Evolutionary conservation across 306 rosid species (phyloP).

Genomic region (Rosa lucieae): DNA sequence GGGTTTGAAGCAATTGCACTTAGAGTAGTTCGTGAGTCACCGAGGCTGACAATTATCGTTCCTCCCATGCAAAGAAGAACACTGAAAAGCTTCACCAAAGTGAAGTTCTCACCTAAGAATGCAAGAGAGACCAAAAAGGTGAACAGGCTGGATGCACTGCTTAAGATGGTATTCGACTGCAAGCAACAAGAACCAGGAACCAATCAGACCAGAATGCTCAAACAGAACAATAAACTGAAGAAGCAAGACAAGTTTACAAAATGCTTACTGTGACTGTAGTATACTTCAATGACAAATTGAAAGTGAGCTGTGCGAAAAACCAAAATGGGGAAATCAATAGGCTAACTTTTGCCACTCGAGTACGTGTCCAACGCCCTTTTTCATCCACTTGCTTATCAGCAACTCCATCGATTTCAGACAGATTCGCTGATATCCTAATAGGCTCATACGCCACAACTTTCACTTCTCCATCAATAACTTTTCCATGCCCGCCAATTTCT

Average conservation of each 20-base stretch:
- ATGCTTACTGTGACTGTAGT: conserved; percentile 86
- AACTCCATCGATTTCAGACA: conserved; percentile 25
- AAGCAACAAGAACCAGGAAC: conserved; percentile 28
- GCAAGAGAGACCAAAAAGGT: conserved; percentile 91
- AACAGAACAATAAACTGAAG: conserved; percentile 11
- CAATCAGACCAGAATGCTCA: conserved; percentile 21
- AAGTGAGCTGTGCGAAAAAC: conserved; percentile 91
- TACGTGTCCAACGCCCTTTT: conserved; percentile 90
- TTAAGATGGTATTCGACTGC: conserved; percentile 97
- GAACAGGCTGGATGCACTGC: conserved; percentile 96
- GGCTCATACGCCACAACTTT: conserved; percentile 5
- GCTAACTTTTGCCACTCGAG: conserved; percentile 85
- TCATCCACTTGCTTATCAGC: conserved; percentile 50
- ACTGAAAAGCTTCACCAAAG: conserved; percentile 85
- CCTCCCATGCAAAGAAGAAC: conserved; percentile 98
- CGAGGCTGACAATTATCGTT: conserved; percentile 86
- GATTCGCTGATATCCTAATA: conserved; percentile 24
- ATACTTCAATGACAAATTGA: conserved; percentile 87
- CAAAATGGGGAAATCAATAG: conserved; percentile 83
- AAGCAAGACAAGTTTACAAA: background rate
- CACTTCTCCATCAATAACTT: conserved; percentile 18
- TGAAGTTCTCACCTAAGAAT: conserved; percentile 83
- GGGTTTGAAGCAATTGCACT: conserved; percentile 68
- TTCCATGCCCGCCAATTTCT: conserved; percentile 26
- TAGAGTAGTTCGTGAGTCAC: conserved; percentile 62